Conservation (phyloP, 371 early-diverging fungal genomes). For the Rhizomucor miehei region DNA sequence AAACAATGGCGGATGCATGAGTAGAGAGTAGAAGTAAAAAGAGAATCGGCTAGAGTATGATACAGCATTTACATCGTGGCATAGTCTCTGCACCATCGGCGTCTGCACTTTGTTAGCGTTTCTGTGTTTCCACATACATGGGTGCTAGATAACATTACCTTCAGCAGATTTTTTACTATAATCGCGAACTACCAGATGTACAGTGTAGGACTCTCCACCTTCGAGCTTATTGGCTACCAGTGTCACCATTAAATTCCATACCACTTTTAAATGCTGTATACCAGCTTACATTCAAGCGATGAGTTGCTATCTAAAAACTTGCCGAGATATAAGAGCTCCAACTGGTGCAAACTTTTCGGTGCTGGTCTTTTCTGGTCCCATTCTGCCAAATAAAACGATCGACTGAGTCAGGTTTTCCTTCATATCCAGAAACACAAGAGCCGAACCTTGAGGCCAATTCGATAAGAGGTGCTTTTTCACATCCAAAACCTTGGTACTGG, state of each 20-base stretch:
- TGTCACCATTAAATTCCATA: not conserved
- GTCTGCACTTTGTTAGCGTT: constrained; percentile 4
- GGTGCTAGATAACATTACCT: not conserved
- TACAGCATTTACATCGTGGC: constrained; percentile 22
- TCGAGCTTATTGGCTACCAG: constrained; percentile 11
- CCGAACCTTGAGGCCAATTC: constrained; percentile 30
- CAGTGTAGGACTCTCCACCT: constrained; percentile 17
- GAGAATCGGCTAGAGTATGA: constrained; percentile 10
- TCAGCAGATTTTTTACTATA: constrained; percentile 12
- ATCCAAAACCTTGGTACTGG: constrained; percentile 15
- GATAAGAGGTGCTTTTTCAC: constrained; percentile 23
- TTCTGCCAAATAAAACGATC: not conserved
- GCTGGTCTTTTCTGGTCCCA: constrained; percentile 6
- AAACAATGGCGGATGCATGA: too few relatives aligned
- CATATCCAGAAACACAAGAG: too few relatives aligned
- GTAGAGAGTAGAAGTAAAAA: too few relatives aligned
- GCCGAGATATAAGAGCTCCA: constrained; percentile 29
- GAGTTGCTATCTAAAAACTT: constrained; percentile 25
- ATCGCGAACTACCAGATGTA: constrained; percentile 16
- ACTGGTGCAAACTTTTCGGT: constrained; percentile 11
- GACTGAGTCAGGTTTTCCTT: too few relatives aligned
- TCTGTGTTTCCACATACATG: too few relatives aligned
- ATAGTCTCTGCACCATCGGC: constrained; percentile 10
- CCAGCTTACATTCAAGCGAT: constrained; percentile 21
- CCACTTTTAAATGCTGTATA: not conserved